Conservation (phyloP, 352 stramenopile genomes). For the Globisporangium orthogonon region DNA sequence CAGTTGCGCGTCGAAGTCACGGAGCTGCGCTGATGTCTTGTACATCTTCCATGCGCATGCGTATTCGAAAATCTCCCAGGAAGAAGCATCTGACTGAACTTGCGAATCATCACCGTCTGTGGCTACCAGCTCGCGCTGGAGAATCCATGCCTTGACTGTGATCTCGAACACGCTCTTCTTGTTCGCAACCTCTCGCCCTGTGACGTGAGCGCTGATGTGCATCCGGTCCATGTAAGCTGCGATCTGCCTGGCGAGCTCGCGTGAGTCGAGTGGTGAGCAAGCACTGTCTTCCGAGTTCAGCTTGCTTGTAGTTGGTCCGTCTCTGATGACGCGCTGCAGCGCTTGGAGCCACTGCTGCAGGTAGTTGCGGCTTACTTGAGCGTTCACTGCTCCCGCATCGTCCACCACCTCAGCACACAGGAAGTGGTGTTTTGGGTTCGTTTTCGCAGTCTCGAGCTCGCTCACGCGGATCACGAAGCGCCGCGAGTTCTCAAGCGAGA, state of each 20-base stretch:
- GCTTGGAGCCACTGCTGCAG: constrained; percentile 44
- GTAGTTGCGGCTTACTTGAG: constrained; percentile 32
- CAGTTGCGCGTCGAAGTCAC: constrained; percentile 45
- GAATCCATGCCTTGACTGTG: constrained; percentile 49
- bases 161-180: constrained; percentile 41
- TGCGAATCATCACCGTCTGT: constrained; percentile 3
- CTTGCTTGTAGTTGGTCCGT: not conserved
- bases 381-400: constrained; percentile 12
- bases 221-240: constrained; percentile 39
- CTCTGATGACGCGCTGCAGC: constrained; percentile 15
- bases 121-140: constrained; percentile 42
- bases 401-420: constrained; percentile 40
- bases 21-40: constrained; percentile 40
- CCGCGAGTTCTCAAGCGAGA: constrained; percentile 44
- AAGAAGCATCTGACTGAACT: constrained; percentile 1
- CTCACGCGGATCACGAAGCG: constrained; percentile 65
- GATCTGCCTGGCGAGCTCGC: constrained; percentile 37
- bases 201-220: constrained; percentile 40
- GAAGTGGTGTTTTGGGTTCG: constrained; percentile 39
- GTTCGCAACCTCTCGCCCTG: constrained; percentile 16
- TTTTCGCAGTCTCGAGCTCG: constrained; percentile 16
- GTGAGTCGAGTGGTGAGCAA: constrained; percentile 16
- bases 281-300: not conserved
- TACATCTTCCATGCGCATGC: constrained; percentile 40
- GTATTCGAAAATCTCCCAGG: constrained; percentile 68